Percentiles rank a stretch among this genome's conserved stretches.
Conservation (phyloP, 306 rosid species). For the Argentina anserina region DNA sequence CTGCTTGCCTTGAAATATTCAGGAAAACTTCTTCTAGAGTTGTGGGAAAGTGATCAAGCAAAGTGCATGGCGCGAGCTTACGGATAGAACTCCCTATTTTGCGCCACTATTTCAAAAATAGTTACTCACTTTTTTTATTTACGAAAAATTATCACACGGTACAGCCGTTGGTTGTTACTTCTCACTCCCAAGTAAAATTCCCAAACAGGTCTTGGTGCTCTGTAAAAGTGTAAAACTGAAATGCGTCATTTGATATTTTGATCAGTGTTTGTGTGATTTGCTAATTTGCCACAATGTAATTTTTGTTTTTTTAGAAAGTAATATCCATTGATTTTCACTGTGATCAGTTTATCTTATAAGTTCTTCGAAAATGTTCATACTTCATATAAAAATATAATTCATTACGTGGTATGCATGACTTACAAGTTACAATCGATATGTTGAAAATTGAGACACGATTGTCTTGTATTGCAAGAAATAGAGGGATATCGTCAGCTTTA, state of each 20-base stretch:
- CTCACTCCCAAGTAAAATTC: no score
- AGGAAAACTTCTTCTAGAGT: constrained; percentile 92
- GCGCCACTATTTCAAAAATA: not conserved
- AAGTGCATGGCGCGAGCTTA: not conserved
- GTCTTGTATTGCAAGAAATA: not conserved
- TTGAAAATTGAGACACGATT: not conserved
- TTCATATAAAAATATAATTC: not conserved
- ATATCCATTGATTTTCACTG: no score
- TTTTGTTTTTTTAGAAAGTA: no score
- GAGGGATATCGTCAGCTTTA: not conserved
- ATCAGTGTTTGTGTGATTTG: not conserved
- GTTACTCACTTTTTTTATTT: not conserved
- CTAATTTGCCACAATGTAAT: not conserved
- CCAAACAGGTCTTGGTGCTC: not conserved
- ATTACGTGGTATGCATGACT: not conserved
- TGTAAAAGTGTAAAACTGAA: no score
- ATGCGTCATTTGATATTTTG: no score
- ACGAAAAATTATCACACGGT: not conserved
- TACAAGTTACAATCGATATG: no score
- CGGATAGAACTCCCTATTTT: not conserved
- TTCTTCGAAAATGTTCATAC: no score
- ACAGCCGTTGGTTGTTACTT: not conserved
- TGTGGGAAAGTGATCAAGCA: constrained; percentile 45
- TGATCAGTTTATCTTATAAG: not conserved
- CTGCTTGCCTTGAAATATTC: constrained; percentile 78